phyloP scores from a whole-genome alignment of 345 rosid species.

The Lepidium didymum region DNA sequence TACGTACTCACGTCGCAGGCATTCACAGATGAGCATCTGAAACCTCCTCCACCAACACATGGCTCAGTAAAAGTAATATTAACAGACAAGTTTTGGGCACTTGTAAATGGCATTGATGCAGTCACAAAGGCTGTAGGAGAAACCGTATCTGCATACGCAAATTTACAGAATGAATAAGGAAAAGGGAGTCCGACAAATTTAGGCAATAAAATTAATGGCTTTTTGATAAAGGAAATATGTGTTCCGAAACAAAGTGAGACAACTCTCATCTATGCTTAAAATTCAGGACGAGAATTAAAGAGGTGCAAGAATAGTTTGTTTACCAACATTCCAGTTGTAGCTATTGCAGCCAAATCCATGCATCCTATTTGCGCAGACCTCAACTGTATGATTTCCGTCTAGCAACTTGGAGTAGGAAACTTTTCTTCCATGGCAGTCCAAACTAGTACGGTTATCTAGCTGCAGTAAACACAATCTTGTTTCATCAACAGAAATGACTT shows the following conservation, averaged over 20 bases:
- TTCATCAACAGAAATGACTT: neutral
- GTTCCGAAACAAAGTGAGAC: neutral
- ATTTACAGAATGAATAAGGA: neutral
- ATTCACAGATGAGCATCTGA: conserved; percentile 66
- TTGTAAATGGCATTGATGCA: conserved; percentile 63
- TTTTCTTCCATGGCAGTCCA: conserved; percentile 48
- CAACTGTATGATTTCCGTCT: conserved; percentile 77
- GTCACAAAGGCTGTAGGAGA: conserved; percentile 70
- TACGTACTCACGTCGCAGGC: conserved; percentile 89
- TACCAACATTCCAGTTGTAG: conserved; percentile 83
- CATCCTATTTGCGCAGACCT: conserved; percentile 53
- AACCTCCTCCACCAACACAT: conserved; percentile 68
- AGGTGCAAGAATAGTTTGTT: conserved; percentile 25
- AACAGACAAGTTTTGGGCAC: conserved; percentile 64
- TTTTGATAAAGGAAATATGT: neutral
- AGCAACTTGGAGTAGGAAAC: conserved; percentile 45
- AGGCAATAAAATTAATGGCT: neutral
- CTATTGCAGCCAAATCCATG: conserved; percentile 48
- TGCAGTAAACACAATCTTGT: conserved; percentile 28
- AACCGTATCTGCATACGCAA: conserved; percentile 56
- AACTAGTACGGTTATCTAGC: conserved; percentile 56
- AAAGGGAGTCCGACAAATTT: neutral
- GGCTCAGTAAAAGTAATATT: conserved; percentile 69
- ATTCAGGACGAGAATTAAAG: neutral
- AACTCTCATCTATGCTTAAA: neutral